Evolutionary conservation across 345 rosid genomes (phyloP), one percentile per base, ranked within the genome.

Genomic region (Aquilaria yunnanensis): DNA sequence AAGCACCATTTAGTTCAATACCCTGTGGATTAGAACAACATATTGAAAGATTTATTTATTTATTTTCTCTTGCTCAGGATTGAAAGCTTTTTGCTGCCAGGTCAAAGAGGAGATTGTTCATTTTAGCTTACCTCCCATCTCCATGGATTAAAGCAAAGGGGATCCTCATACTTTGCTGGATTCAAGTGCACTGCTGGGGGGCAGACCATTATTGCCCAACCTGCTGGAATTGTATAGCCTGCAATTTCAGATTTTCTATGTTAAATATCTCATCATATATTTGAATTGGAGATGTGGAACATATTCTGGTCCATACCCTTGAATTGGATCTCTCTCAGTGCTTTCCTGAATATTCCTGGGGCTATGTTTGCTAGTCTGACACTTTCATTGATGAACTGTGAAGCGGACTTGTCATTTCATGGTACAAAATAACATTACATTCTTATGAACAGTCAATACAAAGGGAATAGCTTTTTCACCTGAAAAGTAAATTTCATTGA

Each of bases 401-500:
- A 69, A 41, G 58, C 47, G 64, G 41, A 51, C 61, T 71, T 30
- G 65, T 57, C 49, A 62, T 56, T 32, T 48, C 33, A 3, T 23
- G 8, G 23, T 55, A 23, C 6, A 30, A 3, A 43, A 10, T 47
- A 16, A 0, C 14, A 47, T 32, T 13, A 48, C 51, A 32, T 23
- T 16, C 12, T 58, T 63, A 14, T 32, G 34, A 10, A 23, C 23
- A 1, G 23, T 23, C n/a, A 12, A 55, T 9, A 37, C 47, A 30
- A 2, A 10, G 58, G 34, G 51, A 67, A 10, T 47, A 13, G 70
- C 58, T 23, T 41, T 63, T 74, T 62, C 37, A 85, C 99, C 92
- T 88, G 95, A 76, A 88, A 94, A 54, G 99, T 94, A 70, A 80
- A 94, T 68, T 82, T 83, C 99, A 94, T 86, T 76, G 99, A 90